These are phyloP conservation scores for Stephanodiscus triporus DNA, from an alignment of 108 stramenopile genomes.

Conservation along the genomic window DNA sequence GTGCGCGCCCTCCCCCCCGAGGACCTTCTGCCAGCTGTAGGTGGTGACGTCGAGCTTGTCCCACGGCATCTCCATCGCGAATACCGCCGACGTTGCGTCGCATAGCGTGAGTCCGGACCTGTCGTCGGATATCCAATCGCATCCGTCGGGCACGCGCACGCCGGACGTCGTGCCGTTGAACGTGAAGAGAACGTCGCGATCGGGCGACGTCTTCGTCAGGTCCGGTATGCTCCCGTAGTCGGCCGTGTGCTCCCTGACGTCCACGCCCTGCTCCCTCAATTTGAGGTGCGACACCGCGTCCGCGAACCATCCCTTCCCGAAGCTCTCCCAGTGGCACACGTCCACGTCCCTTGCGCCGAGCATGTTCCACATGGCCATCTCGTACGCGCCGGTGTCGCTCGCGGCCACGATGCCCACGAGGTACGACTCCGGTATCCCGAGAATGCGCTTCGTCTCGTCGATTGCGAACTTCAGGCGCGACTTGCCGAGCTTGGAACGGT, in stretches of 20 bases:
- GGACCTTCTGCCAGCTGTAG: constrained; percentile 99
- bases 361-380: constrained; percentile 99
- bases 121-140: constrained; percentile 92
- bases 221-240: constrained; percentile 97
- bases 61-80: constrained; percentile 99
- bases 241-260: constrained; percentile 90
- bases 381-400: constrained; percentile 99
- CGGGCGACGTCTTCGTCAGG: constrained; percentile 82
- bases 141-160: constrained; percentile 94
- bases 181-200: constrained; percentile 97
- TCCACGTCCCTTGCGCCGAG: constrained; percentile 95
- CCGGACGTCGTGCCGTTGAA: constrained; percentile 99
- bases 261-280: constrained; percentile 74
- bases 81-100: constrained; percentile 99
- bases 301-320: constrained; percentile 97
- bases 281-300: constrained; percentile 95
- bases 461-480: constrained; percentile 94
- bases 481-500: constrained; percentile 98
- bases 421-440: constrained; percentile 95
- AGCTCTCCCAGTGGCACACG: constrained; percentile 98
- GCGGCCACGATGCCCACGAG: constrained; percentile 97
- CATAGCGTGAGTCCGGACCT: constrained; percentile 94
- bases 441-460: constrained; percentile 92
- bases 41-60: constrained; percentile 98
- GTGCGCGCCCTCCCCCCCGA: constrained; percentile 99